phyloP scores from a whole-genome alignment of 164 flowering plant genomes.

The Chloranthus sessilifolius region DNA sequence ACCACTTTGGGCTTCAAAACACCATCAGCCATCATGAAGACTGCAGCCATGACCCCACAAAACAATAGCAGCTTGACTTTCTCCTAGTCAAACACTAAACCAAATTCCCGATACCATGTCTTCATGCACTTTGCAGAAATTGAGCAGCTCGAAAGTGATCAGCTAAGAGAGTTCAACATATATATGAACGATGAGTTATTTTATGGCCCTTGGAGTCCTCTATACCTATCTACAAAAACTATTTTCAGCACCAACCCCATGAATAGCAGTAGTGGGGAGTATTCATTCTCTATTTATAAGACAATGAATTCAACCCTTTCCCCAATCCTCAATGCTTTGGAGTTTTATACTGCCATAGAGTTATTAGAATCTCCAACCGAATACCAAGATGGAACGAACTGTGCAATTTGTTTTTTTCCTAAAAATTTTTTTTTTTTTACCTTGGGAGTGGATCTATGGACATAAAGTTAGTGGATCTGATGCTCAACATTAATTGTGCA shows the following conservation, averaged over 20 bases:
- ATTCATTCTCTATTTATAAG: conserved; percentile 6
- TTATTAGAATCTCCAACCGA: conserved; percentile 21
- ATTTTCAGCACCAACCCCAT: not conserved
- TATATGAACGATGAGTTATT: conserved; percentile 9
- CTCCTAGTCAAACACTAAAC: conserved; percentile 2
- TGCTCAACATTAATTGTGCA: no score
- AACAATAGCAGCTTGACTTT: conserved; percentile 5
- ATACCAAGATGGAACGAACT: conserved; percentile 8
- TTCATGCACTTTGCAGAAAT: conserved; percentile 41
- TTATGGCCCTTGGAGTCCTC: not conserved
- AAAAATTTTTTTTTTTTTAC: no score
- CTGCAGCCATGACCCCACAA: conserved; percentile 19
- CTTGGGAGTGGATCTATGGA: no score
- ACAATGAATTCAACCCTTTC: conserved; percentile 32
- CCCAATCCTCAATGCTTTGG: conserved; percentile 46
- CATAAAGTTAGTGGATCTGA: no score
- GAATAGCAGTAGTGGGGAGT: not conserved
- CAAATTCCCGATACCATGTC: conserved; percentile 10
- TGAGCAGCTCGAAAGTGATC: conserved; percentile 10
- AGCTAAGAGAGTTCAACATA: conserved; percentile 22
- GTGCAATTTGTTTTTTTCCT: no score
- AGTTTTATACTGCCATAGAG: conserved; percentile 19
- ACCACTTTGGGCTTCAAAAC: conserved; percentile 11
- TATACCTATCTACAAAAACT: not conserved
- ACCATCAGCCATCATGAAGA: conserved; percentile 25